Base-by-base conservation (phyloP, 441 rosid species). In the Populus hybrid region DNA sequence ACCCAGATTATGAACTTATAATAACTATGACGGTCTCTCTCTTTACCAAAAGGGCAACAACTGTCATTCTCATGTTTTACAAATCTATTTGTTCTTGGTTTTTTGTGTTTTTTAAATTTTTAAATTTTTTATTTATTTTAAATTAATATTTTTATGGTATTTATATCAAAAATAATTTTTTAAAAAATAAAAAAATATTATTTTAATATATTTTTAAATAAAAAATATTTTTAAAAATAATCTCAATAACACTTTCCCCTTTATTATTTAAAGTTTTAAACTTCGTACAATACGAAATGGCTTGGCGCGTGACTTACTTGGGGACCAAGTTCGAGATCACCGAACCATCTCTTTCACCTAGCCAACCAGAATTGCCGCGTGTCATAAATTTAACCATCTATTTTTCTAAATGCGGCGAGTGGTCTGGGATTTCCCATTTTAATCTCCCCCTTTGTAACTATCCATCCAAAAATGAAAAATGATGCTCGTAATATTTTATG, bases 361-460 rank as follows among this genome's bases (percentile, higher is more conserved):
- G 78, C 77, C 81, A 35, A 21, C 1, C 10, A 0, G 38, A 35
- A 5, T 35, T 10, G 57, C 80, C 89, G 85, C 92, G 89, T 83
- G 91, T 82, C 82, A 6, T 1, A 0, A 2, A 32, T 46, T 34
- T 68, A 10, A 73, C 59, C 69, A 81, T 32, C 38, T 3, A 16
- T 70, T 28, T 81, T 10, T 76, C 14, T 4, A 35, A 80, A 89
- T 81, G 90, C 88, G 90, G 91, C 89, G 84, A 84, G 83, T 85
- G 88, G 94, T 83, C 73, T 73, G 76, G 80, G 40, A 82, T 81
- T 78, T 63, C 8, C 38, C 38, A 35, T 35, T 35, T 35, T 35
- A 35, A 35, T 35, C 38, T 35, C 38, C 6, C 8, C 16, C 61
- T 35, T 6, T 0, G 38, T 35, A 35, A 35, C 46, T 38, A 38